Percentiles rank a stretch among this genome's conserved stretches.
These are phyloP conservation scores for Lentinula guzmanii DNA, from an alignment of 768 basidiomycete genomes.

Conservation along the genomic window DNA sequence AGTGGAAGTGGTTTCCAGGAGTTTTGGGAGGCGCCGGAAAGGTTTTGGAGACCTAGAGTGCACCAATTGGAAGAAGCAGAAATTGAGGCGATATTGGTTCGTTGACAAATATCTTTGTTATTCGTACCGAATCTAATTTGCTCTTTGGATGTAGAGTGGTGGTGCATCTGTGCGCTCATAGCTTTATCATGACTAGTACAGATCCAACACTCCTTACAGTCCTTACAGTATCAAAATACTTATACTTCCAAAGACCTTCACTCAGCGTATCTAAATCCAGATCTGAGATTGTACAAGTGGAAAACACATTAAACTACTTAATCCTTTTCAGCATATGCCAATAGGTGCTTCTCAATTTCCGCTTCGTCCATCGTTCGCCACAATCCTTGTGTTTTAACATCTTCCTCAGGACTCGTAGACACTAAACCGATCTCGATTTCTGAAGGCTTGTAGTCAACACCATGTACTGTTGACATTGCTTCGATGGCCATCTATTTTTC, in stretches of 20 bases:
- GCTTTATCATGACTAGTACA: not conserved
- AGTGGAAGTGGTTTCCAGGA: conserved; percentile 24
- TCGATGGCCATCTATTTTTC: conserved; percentile 80
- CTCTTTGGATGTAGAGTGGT: conserved; percentile 43
- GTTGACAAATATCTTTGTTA: conserved; percentile 13
- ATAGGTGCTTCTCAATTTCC: conserved; percentile 74
- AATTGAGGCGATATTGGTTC: conserved; percentile 63
- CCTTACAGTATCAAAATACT: too few species aligned
- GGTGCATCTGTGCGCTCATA: conserved; percentile 51
- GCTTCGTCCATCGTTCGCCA: conserved; percentile 77
- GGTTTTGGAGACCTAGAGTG: conserved; percentile 47
- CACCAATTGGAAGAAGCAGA: conserved; percentile 48
- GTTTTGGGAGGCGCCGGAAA: conserved; percentile 66
- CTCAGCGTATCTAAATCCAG: not conserved
- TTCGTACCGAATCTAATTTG: conserved; percentile 2
- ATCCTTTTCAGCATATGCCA: conserved; percentile 89
- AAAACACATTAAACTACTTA: conserved; percentile 26
- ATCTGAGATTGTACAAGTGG: not conserved
- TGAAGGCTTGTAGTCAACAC: conserved; percentile 91
- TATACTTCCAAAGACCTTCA: not conserved
- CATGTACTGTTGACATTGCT: conserved; percentile 87
- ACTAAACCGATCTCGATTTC: conserved; percentile 97
- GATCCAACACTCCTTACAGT: too few species aligned
- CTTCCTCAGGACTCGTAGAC: conserved; percentile 69
- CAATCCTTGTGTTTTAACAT: conserved; percentile 59